Conservation (phyloP, 1,284 basidiomycete genomes). For the Ganoderma leucocontextum region DNA sequence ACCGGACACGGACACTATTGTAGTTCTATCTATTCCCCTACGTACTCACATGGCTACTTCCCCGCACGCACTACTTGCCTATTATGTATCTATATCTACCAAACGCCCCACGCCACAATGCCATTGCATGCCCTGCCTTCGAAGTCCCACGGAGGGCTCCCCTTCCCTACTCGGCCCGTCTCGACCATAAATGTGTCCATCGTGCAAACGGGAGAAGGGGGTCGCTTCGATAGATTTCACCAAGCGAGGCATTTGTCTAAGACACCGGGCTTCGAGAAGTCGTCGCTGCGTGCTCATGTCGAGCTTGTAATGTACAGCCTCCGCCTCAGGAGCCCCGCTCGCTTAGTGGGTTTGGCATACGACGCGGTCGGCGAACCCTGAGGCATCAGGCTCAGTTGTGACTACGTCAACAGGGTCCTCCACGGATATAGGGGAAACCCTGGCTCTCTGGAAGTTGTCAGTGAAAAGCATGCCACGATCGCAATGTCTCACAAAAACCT, state of each 20-base stretch:
- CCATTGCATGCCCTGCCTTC: constrained; percentile 12
- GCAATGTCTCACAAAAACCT: neutral
- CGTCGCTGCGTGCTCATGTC: neutral
- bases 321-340: neutral
- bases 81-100: constrained; percentile 33
- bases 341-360: neutral
- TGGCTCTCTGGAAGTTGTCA: neutral
- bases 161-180: neutral
- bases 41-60: neutral
- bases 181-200: neutral
- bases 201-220: neutral
- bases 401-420: neutral
- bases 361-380: neutral
- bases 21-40: constrained; percentile 35
- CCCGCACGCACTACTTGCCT: constrained; percentile 13
- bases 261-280: constrained; percentile 4
- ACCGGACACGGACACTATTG: constrained; percentile 33
- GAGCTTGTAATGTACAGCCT: constrained; percentile 3
- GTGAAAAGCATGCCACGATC: neutral
- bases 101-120: constrained; percentile 29
- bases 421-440: constrained; percentile 4
- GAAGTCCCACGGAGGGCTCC: neutral
- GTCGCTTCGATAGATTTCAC: neutral
- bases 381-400: neutral
- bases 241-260: neutral